Conservation (phyloP, 208 protist species). For the Leishmania lainsoni region DNA sequence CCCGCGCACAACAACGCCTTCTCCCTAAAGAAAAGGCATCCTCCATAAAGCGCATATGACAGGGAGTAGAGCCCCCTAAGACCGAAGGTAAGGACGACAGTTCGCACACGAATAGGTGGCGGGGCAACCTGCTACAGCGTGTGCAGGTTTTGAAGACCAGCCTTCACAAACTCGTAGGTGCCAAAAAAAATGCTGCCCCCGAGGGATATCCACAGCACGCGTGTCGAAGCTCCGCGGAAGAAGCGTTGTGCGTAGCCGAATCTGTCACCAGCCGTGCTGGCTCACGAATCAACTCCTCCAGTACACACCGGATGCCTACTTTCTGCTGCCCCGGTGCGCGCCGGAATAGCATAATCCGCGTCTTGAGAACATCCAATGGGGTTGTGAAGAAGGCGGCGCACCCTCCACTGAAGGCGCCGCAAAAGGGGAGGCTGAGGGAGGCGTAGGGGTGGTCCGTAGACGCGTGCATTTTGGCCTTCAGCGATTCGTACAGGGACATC, state of each 20-base stretch:
- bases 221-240: conserved; percentile 81
- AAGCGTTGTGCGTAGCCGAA: conserved; percentile 83
- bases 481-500: conserved; percentile 91
- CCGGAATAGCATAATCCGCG: conserved; percentile 89
- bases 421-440: conserved; percentile 53
- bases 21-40: neutral
- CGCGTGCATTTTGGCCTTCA: conserved; percentile 55
- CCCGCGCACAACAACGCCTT: neutral
- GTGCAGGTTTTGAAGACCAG: conserved; percentile 11
- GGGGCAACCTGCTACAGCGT: neutral
- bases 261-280: conserved; percentile 53
- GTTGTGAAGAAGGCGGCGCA: conserved; percentile 90
- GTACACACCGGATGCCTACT: conserved; percentile 32
- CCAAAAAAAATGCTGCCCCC: conserved; percentile 93
- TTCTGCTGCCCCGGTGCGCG: conserved; percentile 11
- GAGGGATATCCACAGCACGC: conserved; percentile 91
- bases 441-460: conserved; percentile 40
- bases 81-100: neutral
- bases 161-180: conserved; percentile 81
- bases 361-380: conserved; percentile 93
- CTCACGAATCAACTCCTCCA: conserved; percentile 60
- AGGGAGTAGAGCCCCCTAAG: neutral
- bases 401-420: conserved; percentile 84
- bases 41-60: neutral
- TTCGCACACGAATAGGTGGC: neutral